Conservation (phyloP, 2,329 filamentous ascomycete species). For the Aphanocladium album region DNA sequence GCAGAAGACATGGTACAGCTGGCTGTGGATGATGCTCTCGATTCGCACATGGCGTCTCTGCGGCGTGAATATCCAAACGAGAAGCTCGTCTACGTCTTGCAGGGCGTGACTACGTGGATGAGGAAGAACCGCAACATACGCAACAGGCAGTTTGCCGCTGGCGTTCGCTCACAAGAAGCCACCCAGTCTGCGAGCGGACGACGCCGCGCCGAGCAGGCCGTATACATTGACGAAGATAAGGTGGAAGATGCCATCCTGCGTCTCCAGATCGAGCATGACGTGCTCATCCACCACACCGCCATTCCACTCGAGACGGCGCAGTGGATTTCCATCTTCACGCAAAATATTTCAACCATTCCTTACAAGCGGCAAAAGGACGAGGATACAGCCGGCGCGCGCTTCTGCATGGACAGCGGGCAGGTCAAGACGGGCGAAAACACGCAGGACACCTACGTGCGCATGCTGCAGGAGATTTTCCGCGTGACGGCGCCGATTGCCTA, state of each 20-base stretch:
- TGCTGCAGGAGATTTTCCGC: conserved; percentile 70
- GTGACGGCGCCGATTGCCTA: conserved; percentile 69
- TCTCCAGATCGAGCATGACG: conserved; percentile 62
- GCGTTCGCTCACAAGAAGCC: conserved; percentile 46
- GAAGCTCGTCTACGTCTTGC: conserved; percentile 64
- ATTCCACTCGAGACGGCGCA: conserved; percentile 59
- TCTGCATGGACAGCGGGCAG: conserved; percentile 77
- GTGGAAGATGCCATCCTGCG: conserved; percentile 67
- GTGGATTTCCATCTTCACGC: conserved; percentile 70
- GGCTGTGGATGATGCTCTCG: conserved; percentile 47
- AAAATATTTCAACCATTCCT: conserved; percentile 71
- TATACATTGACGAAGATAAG: conserved; percentile 60
- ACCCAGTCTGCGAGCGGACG: conserved; percentile 25
- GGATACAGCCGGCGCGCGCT: conserved; percentile 51
- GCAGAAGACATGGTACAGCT: conserved; percentile 64
- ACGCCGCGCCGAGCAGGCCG: conserved; percentile 33
- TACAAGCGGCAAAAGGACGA: conserved; percentile 56
- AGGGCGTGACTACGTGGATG: conserved; percentile 62
- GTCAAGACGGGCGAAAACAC: conserved; percentile 63
- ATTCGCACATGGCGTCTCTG: conserved; percentile 53
- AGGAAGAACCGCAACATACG: conserved; percentile 62
- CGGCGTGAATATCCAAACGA: conserved; percentile 47
- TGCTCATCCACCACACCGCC: conserved; percentile 65
- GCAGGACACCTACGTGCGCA: conserved; percentile 64
- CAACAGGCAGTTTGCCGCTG: conserved; percentile 63